A percentile compares a stretch with the other conserved stretches of the same genome.
These are phyloP conservation scores for Xylaria sp. DNA, from an alignment of 2,329 filamentous ascomycete species.

Conservation along the genomic window DNA sequence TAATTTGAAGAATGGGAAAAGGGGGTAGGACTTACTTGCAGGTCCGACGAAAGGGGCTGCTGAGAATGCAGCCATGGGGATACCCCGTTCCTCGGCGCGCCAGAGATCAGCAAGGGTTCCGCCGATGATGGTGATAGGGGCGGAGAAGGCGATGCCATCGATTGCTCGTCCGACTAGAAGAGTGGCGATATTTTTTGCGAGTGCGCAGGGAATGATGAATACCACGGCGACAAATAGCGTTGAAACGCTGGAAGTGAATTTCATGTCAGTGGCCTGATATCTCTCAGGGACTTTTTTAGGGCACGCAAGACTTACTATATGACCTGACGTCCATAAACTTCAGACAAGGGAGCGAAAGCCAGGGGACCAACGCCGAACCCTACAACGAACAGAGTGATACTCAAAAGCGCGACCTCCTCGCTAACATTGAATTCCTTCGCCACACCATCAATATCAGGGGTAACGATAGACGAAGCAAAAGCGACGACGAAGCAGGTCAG, in stretches of 20 bases:
- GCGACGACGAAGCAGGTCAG: slow-evolving; percentile 79
- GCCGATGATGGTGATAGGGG: slow-evolving; percentile 86
- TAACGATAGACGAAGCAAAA: slow-evolving; percentile 79
- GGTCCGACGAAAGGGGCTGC: slow-evolving; percentile 87
- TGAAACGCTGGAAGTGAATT: slow-evolving; percentile 52
- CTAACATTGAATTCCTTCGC: slow-evolving; percentile 73
- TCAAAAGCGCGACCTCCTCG: slow-evolving; percentile 76
- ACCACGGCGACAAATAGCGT: slow-evolving; percentile 77
- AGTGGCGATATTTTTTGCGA: slow-evolving; percentile 79
- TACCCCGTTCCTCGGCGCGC: slow-evolving; percentile 83
- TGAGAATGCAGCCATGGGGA: slow-evolving; percentile 87
- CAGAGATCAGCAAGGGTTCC: slow-evolving; percentile 87
- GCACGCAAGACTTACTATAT: slow-evolving; percentile 64
- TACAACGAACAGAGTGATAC: slow-evolving; percentile 80
- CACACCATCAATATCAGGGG: slow-evolving; percentile 76
- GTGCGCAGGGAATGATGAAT: slow-evolving; percentile 83
- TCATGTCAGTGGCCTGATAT: not conserved
- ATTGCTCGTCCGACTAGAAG: slow-evolving; percentile 81
- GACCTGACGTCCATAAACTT: slow-evolving; percentile 76
- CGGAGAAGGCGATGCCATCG: slow-evolving; percentile 85
- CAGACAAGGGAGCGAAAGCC: slow-evolving; percentile 81
- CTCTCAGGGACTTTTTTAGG: not conserved
- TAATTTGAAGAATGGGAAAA: too few relatives aligned
- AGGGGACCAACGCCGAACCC: slow-evolving; percentile 87
- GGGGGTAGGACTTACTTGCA: slow-evolving; percentile 60